Base-by-base conservation (phyloP, 768 basidiomycete species). In the Tulasnella sp. region DNA sequence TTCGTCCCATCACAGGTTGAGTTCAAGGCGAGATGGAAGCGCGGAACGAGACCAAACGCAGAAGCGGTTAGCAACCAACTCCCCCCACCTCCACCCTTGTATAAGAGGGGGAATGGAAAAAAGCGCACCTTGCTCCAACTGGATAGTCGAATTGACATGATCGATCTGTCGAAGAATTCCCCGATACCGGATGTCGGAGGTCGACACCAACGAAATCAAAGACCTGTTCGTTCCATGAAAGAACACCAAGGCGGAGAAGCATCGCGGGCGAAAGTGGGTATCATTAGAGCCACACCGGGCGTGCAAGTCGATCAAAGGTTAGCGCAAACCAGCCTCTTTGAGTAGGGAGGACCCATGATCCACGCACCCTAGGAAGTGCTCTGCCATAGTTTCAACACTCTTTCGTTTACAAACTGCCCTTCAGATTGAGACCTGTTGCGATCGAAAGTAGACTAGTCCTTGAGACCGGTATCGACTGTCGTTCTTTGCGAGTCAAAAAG, bases 171-270 rank as follows among this genome's bases (percentile, higher is more conserved):
- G 92, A 70, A 96, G 87, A 80, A 93, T 94, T 79, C 94, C 94
- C 80, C 93, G 88, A 85, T 95, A 96, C 77, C 94, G 91, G 79
- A 95, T 92, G 89, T 94, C 94, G 73, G 93, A 93, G 84, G 94
- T 92, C 78, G 94, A 95, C 83, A 94, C 92, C 82, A 96, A 91
- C 78, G 94, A 94, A 78, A 96, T 95, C 51, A 77, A 80, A 29
- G 81, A 77, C 44, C 81, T 82, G 32, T 74, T 44, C 32, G 35
- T 72, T 46, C 29, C 32, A 26, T 72, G 29, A 26, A 72, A 23
- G 39, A 46, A 40, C 1, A 11, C 37, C 37, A 72, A 10, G 13
- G 29, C 37, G 29, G 7, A 16, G 1, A 32, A 71, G 32, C 35
- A 35, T 37, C 13, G 70, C 32, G 18, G 20, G 37, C 2, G 39